Conservation (phyloP, 2,329 filamentous ascomycete species). For the Nigrospora sphaerica region DNA sequence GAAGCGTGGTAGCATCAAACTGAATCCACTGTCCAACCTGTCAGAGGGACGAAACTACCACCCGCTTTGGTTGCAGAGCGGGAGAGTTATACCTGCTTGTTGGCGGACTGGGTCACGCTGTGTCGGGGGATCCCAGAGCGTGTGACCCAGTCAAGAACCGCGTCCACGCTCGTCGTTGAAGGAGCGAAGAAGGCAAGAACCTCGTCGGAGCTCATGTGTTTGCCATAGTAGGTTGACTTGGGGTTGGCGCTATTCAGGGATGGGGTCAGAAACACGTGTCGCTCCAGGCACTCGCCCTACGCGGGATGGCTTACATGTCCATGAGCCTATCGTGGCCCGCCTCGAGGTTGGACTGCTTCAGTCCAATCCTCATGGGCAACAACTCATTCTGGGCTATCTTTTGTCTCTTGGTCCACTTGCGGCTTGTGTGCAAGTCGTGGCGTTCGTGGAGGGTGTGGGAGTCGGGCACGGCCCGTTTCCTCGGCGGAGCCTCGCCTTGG, state of each 20-base stretch:
- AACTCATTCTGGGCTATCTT: constrained; percentile 13
- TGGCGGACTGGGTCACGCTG: constrained; percentile 12
- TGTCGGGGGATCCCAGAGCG: constrained; percentile 19
- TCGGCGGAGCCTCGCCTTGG: not conserved
- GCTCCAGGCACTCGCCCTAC: not conserved
- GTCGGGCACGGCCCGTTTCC: constrained; percentile 10
- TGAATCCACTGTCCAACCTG: constrained; percentile 22
- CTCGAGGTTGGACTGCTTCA: constrained; percentile 21
- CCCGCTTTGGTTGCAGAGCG: not conserved
- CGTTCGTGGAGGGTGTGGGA: constrained; percentile 25
- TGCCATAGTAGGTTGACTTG: constrained; percentile 22
- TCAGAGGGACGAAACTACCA: not conserved
- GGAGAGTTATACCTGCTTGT: constrained; percentile 13
- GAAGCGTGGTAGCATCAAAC: constrained; percentile 23
- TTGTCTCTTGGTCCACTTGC: constrained; percentile 16
- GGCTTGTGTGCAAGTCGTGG: constrained; percentile 14
- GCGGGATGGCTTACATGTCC: constrained; percentile 16
- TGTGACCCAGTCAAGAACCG: constrained; percentile 23
- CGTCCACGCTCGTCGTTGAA: constrained; percentile 17
- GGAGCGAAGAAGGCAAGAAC: constrained; percentile 31
- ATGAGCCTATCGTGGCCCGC: constrained; percentile 21
- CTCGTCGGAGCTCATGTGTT: constrained; percentile 28
- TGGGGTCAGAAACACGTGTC: not conserved
- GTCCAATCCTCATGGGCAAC: constrained; percentile 25
- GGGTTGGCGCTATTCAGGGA: constrained; percentile 14